phyloP scores from a whole-genome alignment of 345 rosid species.

The Citrus hindsii region DNA sequence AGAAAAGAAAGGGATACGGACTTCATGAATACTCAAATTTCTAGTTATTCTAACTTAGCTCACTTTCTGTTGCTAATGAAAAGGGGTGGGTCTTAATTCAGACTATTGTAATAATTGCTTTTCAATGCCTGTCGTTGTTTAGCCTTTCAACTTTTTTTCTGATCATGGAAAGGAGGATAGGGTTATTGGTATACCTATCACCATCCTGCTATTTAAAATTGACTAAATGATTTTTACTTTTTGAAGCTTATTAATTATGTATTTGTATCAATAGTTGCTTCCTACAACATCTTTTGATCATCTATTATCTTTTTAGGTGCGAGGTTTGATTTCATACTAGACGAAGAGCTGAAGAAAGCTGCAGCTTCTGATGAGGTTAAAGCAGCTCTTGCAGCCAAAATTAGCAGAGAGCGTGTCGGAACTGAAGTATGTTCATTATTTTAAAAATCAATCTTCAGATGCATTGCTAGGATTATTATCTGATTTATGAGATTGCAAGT shows the following conservation, averaged over 20 bases:
- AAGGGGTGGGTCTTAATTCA: not conserved
- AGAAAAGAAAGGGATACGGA: not conserved
- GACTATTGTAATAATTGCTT: not conserved
- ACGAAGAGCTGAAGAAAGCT: constrained; percentile 71
- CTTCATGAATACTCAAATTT: not conserved
- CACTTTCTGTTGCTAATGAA: not conserved
- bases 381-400: constrained; percentile 76
- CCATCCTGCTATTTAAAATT: not conserved
- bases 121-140: not conserved
- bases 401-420: constrained; percentile 93
- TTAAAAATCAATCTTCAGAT: not conserved
- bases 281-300: constrained; percentile 1
- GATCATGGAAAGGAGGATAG: not conserved
- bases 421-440: constrained; percentile 56
- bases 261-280: not conserved
- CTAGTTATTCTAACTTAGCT: not conserved
- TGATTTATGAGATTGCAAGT: constrained; percentile 2
- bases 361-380: constrained; percentile 76
- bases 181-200: not conserved
- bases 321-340: constrained; percentile 70
- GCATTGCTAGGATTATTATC: constrained; percentile 7
- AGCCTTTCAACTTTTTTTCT: not conserved
- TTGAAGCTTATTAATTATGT: not conserved
- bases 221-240: not conserved
- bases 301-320: constrained; percentile 59